Base-by-base conservation (phyloP, 495 filamentous ascomycete genomes). In the Friedmanniomyces endolithicus region DNA sequence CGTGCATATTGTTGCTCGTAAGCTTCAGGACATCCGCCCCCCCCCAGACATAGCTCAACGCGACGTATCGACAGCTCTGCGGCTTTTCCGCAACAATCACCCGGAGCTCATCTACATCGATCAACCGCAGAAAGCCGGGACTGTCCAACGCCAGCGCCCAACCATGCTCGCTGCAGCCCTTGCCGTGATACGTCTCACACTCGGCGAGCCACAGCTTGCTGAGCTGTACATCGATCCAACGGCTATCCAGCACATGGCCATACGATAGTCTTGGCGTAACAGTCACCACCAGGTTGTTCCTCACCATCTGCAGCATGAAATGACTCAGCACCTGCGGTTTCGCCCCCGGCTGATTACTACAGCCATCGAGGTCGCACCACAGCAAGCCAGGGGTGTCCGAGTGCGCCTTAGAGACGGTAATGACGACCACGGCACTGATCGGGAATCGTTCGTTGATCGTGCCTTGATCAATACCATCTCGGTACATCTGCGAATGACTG, bases 31-130 rank as follows among this genome's bases (percentile, higher is more conserved):
- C 35, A 17, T 11, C 14, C 14, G 27, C 12, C 11, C 16, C 22
- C 9, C 50, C 50, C 50, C 50, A 53, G 11, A 53, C 50, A 24
- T 53, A 53, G 39, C 50, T 53, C 8, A 53, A 22, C 14, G 50
- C 50, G 17, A 41, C 50, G 20, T 41, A 53, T n/a, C 50, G 11
- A 43, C 39, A 37, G 12, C 14, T 17, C 33, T 23, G 50, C 22
- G 34, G 22, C 44, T 47, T 27, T 6, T 14, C 12, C 9, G 33
- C 43, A 12, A 43, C 14, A 25, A 23, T 20, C 17, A 31, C 43
- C 16, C 19, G 24, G 2, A 31, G 35, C 14, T 31, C 12, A 19
- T 53, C 51, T 23, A 53, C 51, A 27, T 44, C 23, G 19, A 53
- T 27, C 12, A 37, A 16, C 27, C 37, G 51, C 11, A 27, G 23